phyloP scores from a whole-genome alignment of 192 early-diverging fungal species.

The Coemansia guatemalensis region DNA sequence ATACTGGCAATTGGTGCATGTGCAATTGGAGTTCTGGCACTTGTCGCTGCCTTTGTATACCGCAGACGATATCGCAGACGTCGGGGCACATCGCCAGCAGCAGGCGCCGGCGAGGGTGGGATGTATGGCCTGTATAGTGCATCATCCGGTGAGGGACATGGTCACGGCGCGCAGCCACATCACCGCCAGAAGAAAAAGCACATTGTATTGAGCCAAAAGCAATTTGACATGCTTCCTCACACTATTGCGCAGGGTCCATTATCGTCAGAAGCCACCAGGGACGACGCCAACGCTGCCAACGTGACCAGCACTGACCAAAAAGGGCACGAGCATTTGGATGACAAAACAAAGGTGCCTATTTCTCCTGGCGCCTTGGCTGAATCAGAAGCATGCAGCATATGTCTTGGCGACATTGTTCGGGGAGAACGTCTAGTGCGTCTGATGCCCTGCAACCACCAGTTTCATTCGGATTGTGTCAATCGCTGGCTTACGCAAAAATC shows the following conservation, averaged over 20 bases:
- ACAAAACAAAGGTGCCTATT: not conserved
- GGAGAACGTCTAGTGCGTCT: slow-evolving; percentile 32
- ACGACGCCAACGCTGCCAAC: not conserved
- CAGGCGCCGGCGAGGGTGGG: not conserved
- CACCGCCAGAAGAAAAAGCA: slow-evolving; percentile 9
- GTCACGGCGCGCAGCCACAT: slow-evolving; percentile 12
- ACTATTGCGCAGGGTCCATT: slow-evolving; percentile 11
- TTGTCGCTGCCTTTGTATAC: slow-evolving; percentile 20
- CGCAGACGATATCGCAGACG: slow-evolving; percentile 16
- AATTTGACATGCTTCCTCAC: slow-evolving; percentile 41
- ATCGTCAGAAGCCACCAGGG: not conserved
- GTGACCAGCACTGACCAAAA: no score
- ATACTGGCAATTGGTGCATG: slow-evolving; percentile 31
- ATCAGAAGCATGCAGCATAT: slow-evolving; percentile 35
- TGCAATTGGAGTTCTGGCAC: slow-evolving; percentile 14
- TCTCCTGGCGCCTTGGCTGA: not conserved
- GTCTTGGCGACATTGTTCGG: slow-evolving; percentile 16
- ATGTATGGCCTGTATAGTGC: not conserved
- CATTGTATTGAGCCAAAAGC: slow-evolving; percentile 28
- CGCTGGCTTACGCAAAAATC: slow-evolving; percentile 45
- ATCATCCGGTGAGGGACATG: slow-evolving; percentile 6
- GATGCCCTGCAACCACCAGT: slow-evolving; percentile 35
- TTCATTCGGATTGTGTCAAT: slow-evolving; percentile 35
- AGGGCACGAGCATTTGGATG: no score
- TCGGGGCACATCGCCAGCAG: not conserved